Base-by-base conservation (phyloP, 2,329 filamentous ascomycete species). In the Xylaria sp. region DNA sequence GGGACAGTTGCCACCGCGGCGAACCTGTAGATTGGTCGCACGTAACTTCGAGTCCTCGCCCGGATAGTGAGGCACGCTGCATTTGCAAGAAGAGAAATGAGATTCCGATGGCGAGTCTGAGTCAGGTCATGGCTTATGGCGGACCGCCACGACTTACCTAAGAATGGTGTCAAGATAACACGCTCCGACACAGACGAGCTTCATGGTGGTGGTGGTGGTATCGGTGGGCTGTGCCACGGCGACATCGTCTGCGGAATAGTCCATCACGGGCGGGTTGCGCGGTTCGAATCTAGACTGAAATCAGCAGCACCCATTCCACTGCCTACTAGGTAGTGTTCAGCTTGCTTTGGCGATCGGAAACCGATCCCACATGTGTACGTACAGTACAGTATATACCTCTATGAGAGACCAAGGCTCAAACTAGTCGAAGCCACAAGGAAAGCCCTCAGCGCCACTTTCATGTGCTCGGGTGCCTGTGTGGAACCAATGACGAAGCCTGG, bases 111-210 rank as follows among this genome's bases (percentile, higher is more conserved):
- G n/a, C n/a, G n/a, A n/a, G 40, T 26, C 55, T 51, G 50, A 55
- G 39, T 54, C 43, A 54, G 51, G 20, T 20, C 52, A 50, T 48
- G 48, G n/a, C 60, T 57, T 50, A 54, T 56, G 48, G 47, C 52
- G 58, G n/a, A n/a, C n/a, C 50, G 44, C 57, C 20, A 26, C 43
- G 46, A 70, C 80, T 70, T 74, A 80, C 86, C 78, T 85, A 39
- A 89, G 75, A 54, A 90, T 87, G 1, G 86, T 90, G 70, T 90
- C 87, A 37, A 89, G 72, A 71, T 90, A 90, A 62, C 86, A 87
- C 21, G 86, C 86, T 19, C 87, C 87, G 41, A 88, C 77, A 42
- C 85, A 80, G 47, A 89, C 73, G 56, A 90, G 75, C 60, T 83
- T 80, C 71, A 78, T 80, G 75, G 80, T 82, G 54, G 51, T 59